These are phyloP conservation scores for Oryza longistaminata DNA, from an alignment of 176 grass and related monocot species.

Conservation along the genomic window DNA sequence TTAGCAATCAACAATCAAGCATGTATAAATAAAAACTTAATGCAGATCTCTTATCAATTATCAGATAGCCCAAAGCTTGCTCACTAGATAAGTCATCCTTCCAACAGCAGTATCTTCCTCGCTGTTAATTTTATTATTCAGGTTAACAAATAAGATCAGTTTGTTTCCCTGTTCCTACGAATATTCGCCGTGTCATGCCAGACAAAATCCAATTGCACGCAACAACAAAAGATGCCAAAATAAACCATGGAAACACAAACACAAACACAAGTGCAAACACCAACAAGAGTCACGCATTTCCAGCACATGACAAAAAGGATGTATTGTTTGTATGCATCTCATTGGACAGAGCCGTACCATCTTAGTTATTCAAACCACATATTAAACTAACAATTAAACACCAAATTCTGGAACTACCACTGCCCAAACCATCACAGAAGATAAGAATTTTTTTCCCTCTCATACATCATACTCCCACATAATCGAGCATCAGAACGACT, in stretches of 20 bases:
- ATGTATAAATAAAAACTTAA: neutral
- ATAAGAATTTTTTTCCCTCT: neutral
- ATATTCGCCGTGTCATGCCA: neutral
- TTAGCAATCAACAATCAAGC: neutral
- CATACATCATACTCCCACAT: neutral
- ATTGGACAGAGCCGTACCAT: neutral
- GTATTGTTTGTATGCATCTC: neutral
- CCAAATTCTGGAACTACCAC: neutral
- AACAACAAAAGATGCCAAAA: neutral
- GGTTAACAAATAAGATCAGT: neutral
- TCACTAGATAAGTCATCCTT: neutral
- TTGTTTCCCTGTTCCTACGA: neutral
- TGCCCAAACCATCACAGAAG: neutral
- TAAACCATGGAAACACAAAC: neutral
- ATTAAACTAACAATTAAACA: constrained; percentile 1
- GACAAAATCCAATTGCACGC: neutral
- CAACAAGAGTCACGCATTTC: neutral
- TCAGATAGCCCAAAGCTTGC: neutral
- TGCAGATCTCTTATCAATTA: neutral
- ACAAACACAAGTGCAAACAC: neutral
- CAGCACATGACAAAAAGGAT: neutral
- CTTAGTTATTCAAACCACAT: neutral
- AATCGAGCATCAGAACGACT: neutral
- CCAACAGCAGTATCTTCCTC: neutral
- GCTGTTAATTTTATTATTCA: neutral